These are phyloP conservation scores for Pichia sp. DNA, from an alignment of 1,139 yeast genomes.

Conservation along the genomic window DNA sequence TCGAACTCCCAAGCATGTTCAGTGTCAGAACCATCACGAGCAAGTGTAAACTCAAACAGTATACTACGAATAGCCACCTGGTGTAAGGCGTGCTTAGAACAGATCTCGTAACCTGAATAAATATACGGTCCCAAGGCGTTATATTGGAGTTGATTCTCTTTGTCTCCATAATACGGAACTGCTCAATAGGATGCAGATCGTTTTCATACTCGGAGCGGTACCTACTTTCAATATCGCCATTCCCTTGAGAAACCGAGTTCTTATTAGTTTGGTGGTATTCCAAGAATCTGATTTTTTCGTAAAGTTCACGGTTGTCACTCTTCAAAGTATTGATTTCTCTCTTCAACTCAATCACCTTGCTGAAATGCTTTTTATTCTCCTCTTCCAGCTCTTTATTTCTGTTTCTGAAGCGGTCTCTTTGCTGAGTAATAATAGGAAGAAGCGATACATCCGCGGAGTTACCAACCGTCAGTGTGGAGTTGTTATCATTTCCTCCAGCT, in stretches of 20 bases:
- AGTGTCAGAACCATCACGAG: slow-evolving; percentile 65
- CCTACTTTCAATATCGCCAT: slow-evolving; percentile 50
- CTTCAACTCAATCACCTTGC: slow-evolving; percentile 53
- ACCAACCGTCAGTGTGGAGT: background rate
- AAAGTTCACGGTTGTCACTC: slow-evolving; percentile 71
- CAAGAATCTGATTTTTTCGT: slow-evolving; percentile 75
- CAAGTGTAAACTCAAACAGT: slow-evolving; percentile 72
- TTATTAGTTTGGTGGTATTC: slow-evolving; percentile 43
- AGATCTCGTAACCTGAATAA: slow-evolving; percentile 67
- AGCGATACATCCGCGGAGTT: slow-evolving; percentile 40
- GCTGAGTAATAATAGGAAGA: slow-evolving; percentile 86
- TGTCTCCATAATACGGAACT: slow-evolving; percentile 72
- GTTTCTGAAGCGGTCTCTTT: slow-evolving; percentile 84
- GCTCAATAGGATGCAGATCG: slow-evolving; percentile 78
- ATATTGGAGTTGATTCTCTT: slow-evolving; percentile 69
- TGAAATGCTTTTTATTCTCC: slow-evolving; percentile 59
- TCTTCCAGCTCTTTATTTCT: slow-evolving; percentile 81
- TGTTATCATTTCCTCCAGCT: slow-evolving; percentile 37
- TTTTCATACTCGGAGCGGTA: slow-evolving; percentile 66
- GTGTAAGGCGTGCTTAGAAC: slow-evolving; percentile 70
- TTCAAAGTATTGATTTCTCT: slow-evolving; percentile 62
- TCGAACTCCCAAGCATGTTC: slow-evolving; percentile 43
- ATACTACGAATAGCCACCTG: slow-evolving; percentile 66
- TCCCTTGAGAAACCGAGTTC: slow-evolving; percentile 17
- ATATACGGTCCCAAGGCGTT: slow-evolving; percentile 76